Conservation (phyloP, 2,329 filamentous ascomycete species). For the Chaetomiaceae sp. region DNA sequence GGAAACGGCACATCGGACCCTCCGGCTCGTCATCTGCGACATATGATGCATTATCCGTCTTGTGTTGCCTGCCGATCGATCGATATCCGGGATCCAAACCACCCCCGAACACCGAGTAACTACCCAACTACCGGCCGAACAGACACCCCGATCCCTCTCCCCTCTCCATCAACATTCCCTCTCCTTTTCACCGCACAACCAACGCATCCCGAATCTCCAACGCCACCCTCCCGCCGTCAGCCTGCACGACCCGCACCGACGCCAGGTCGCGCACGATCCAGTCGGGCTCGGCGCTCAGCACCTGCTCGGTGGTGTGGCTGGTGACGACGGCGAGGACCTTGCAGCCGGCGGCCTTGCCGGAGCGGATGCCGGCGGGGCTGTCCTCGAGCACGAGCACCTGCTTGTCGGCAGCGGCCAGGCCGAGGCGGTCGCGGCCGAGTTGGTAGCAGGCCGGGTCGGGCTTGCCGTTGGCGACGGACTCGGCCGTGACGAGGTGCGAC, state of each 20-base stretch:
- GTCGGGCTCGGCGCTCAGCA: conserved; percentile 73
- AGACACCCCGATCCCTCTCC: neutral
- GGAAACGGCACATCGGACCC: too few species aligned
- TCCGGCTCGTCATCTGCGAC: too few species aligned
- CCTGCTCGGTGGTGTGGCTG: conserved; percentile 70
- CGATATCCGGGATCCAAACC: too few species aligned
- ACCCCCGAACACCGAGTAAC: too few species aligned
- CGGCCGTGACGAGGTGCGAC: conserved; percentile 64
- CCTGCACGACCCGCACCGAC: conserved; percentile 61
- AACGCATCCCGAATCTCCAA: conserved; percentile 52
- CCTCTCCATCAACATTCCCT: neutral
- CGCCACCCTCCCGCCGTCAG: conserved; percentile 56
- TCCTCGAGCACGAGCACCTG: conserved; percentile 78
- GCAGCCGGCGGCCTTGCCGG: conserved; percentile 82
- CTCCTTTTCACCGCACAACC: conserved; percentile 7
- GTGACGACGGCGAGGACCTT: conserved; percentile 80
- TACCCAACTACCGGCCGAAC: too few species aligned
- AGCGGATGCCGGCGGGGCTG: conserved; percentile 75
- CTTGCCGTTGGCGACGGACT: conserved; percentile 71
- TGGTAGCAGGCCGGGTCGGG: conserved; percentile 71
- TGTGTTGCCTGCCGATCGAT: too few species aligned
- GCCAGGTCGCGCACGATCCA: conserved; percentile 79
- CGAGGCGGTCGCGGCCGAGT: conserved; percentile 60
- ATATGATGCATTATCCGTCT: too few species aligned
- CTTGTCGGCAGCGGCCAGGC: conserved; percentile 42